These are phyloP conservation scores for Wickerhamiella spandovensis DNA, from an alignment of 805 yeast species.

Conservation along the genomic window DNA sequence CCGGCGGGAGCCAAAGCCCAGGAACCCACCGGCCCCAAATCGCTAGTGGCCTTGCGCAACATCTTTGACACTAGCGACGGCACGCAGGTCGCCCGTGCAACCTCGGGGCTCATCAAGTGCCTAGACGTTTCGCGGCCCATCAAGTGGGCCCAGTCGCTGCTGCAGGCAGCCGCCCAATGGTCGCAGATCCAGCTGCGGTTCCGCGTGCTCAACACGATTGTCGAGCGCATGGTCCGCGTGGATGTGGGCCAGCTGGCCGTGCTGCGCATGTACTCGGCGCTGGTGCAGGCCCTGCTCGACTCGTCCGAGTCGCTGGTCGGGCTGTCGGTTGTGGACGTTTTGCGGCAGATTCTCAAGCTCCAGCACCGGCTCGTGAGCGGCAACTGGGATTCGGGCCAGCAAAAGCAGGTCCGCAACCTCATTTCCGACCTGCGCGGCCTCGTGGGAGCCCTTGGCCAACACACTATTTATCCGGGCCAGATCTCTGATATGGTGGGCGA, in stretches of 20 bases:
- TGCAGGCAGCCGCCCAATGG: conserved; percentile 58
- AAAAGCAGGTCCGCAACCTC: conserved; percentile 2
- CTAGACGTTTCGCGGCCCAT: conserved; percentile 26
- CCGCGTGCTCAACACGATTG: conserved; percentile 40
- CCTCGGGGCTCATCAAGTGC: conserved; percentile 36
- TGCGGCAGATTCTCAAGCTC: conserved; percentile 31
- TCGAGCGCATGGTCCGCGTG: conserved; percentile 20
- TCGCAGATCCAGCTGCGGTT: conserved; percentile 72
- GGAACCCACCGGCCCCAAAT: background rate
- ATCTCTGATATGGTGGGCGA: conserved; percentile 69
- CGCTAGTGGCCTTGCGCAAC: conserved; percentile 34
- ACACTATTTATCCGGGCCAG: conserved; percentile 78
- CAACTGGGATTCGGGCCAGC: conserved; percentile 2
- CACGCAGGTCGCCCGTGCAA: conserved; percentile 24
- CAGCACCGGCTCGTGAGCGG: conserved; percentile 18
- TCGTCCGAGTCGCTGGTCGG: conserved; percentile 71
- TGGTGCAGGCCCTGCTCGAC: conserved; percentile 10
- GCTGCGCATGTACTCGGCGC: conserved; percentile 7
- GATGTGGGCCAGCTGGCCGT: conserved; percentile 9
- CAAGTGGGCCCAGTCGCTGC: conserved; percentile 42
- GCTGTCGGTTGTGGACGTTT: conserved; percentile 66
- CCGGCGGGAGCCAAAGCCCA: background rate
- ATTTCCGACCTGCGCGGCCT: conserved; percentile 25
- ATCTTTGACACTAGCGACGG: conserved; percentile 49
- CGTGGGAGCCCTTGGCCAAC: conserved; percentile 58